These are phyloP conservation scores for Penicillium concentricum DNA, from an alignment of 2,329 filamentous ascomycete genomes.

Conservation along the genomic window DNA sequence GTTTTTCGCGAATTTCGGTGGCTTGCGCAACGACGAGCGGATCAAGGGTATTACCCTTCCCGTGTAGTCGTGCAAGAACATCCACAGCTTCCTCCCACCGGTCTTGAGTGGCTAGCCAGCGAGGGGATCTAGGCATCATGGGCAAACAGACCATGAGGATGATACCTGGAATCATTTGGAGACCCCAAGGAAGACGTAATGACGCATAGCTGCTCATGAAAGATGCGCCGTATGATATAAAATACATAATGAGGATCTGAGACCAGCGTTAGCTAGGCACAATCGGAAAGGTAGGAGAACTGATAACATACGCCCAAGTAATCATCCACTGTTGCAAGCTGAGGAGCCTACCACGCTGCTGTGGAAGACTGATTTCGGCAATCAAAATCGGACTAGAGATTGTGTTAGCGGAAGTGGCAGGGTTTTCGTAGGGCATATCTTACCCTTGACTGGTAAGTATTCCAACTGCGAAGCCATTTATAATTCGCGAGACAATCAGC, in stretches of 20 bases:
- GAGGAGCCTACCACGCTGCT: conserved; percentile 44
- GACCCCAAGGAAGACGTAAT: conserved; percentile 59
- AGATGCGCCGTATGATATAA: conserved; percentile 15
- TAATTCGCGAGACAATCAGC: conserved; percentile 65
- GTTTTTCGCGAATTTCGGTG: conserved; percentile 47
- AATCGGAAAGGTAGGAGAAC: not conserved
- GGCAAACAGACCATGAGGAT: conserved; percentile 55
- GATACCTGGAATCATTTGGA: conserved; percentile 58
- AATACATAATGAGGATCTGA: conserved; percentile 33
- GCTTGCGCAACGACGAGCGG: conserved; percentile 59
- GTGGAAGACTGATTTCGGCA: conserved; percentile 18
- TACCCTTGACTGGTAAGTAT: conserved; percentile 66
- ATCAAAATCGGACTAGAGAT: conserved; percentile 16
- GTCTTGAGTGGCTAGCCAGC: conserved; percentile 65
- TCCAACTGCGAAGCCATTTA: conserved; percentile 69
- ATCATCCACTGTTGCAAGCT: conserved; percentile 69
- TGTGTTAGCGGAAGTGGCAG: not conserved
- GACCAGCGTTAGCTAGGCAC: not conserved
- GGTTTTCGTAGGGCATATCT: not conserved
- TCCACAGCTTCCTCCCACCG: conserved; percentile 63
- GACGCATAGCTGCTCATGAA: conserved; percentile 41
- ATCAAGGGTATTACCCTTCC: conserved; percentile 41
- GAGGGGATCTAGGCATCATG: conserved; percentile 61
- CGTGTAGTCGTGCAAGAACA: conserved; percentile 59
- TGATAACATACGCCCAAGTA: conserved; percentile 62